phyloP scores from a whole-genome alignment of 768 basidiomycete genomes.

The Panaeolus cyanescens region DNA sequence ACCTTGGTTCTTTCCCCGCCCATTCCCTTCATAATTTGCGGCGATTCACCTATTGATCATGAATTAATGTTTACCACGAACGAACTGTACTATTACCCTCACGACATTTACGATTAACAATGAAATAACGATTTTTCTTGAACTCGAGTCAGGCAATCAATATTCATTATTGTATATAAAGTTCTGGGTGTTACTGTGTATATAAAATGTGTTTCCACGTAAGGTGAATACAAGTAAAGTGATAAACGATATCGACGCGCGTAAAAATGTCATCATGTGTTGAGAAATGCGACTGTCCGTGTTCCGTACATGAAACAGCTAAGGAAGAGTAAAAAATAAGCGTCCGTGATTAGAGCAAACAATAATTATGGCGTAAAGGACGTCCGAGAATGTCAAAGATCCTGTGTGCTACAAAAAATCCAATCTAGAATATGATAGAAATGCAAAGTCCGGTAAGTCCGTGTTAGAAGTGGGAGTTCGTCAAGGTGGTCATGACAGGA shows the following conservation, averaged over 20 bases:
- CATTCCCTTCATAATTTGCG: background rate
- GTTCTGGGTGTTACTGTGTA: too few species aligned
- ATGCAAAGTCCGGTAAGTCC: background rate
- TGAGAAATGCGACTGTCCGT: background rate
- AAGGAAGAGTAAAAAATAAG: background rate
- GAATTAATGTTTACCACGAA: too few species aligned
- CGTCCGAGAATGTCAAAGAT: background rate
- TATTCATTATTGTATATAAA: background rate
- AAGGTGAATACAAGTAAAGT: too few species aligned
- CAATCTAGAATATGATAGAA: background rate
- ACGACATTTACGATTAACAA: constrained; percentile 7
- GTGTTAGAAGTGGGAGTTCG: background rate
- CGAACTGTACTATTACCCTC: constrained; percentile 3
- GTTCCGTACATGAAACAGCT: background rate
- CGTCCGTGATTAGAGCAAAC: background rate
- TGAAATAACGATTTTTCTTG: background rate
- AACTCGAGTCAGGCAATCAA: background rate
- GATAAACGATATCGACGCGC: too few species aligned
- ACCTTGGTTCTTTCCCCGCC: background rate
- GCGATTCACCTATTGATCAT: background rate
- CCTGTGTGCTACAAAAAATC: background rate
- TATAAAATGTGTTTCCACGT: background rate
- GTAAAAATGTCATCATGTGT: background rate
- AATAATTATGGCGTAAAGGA: background rate
- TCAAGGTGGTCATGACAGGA: background rate